Evolutionary conservation across 768 basidiomycete species (phyloP).

Genomic region (Austroboletus eburneus): DNA sequence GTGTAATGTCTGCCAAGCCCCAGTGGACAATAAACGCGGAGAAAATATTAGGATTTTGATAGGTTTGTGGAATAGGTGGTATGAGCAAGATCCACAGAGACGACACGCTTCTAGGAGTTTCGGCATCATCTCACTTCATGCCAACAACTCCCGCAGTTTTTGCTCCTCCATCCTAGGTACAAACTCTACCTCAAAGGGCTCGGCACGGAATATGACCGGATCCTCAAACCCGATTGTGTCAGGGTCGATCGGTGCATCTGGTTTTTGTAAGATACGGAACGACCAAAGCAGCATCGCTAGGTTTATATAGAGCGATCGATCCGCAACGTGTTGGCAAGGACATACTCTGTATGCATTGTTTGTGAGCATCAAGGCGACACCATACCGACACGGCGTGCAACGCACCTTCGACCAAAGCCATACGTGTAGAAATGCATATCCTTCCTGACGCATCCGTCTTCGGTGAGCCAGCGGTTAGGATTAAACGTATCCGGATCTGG

Average conservation of each 20-base stretch:
- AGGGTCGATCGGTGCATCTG: slow-evolving; percentile 49
- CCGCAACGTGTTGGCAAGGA: slow-evolving; percentile 48
- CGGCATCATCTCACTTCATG: too few relatives aligned
- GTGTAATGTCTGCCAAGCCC: too few relatives aligned
- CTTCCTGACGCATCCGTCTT: slow-evolving; percentile 32
- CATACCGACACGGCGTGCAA: not conserved
- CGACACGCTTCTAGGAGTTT: too few relatives aligned
- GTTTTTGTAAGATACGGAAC: slow-evolving; percentile 48
- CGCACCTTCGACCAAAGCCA: not conserved
- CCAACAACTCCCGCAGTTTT: slow-evolving; percentile 13
- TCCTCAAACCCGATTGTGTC: slow-evolving; percentile 46
- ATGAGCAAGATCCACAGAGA: too few relatives aligned
- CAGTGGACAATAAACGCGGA: too few relatives aligned
- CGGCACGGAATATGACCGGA: slow-evolving; percentile 50
- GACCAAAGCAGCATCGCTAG: slow-evolving; percentile 60
- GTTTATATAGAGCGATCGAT: slow-evolving; percentile 54
- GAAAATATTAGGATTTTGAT: too few relatives aligned
- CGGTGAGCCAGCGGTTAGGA: not conserved
- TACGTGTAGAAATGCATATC: slow-evolving; percentile 41
- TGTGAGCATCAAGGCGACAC: not conserved
- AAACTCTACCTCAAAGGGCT: slow-evolving; percentile 54
- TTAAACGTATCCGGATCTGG: slow-evolving; percentile 14
- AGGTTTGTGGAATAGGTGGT: too few relatives aligned
- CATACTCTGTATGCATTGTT: slow-evolving; percentile 40
- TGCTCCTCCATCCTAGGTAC: slow-evolving; percentile 37